Base-by-base conservation (phyloP, 2,329 filamentous ascomycete species). In the Apiospora pterosperma region DNA sequence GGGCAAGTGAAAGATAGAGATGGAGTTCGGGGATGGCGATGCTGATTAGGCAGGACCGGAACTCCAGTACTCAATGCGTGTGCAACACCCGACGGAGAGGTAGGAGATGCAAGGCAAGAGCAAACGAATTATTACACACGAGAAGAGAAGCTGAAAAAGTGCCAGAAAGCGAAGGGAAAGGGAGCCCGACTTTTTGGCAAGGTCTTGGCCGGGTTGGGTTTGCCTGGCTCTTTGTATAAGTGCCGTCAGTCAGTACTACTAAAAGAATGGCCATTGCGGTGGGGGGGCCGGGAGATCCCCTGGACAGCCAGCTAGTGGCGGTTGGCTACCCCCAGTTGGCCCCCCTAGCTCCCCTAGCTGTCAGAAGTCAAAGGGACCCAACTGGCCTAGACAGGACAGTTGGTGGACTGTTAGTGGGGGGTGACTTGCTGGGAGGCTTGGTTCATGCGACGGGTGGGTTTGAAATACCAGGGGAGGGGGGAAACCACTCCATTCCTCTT, bases 21-120 rank as follows among this genome's bases (percentile, higher is more conserved):
- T 14, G 5, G 48, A 34, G 48, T 19, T 34, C 31, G 34, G 58
- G 34, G 58, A 16, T 21, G 58, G 16, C n/a, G 36, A 21, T 38
- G 58, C 58, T 23, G 58, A 60, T 38, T 60, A 60, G 58, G 58
- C 34, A 60, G 58, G 58, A 60, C 58, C 58, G 34, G 34, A 60
- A 60, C 58, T 60, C 34, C 48, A 28, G 34, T 55, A 55, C 48
- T 55, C 48, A 28, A 55, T 55, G 19, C 48, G 48, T 55, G 48
- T 55, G 48, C 48, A 55, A 55, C 48, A 55, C 48, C 38, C 48
- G 48, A 55, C 48, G 48, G 28, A 55, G 48, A 55, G 48, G 34
- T n/a, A 28, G 25, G 19, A 55, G 48, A 55, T 55, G 48, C 48
- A n/a, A 34, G 23, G 48, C 48, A 55, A 55, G 48, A 55, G 28